Percentiles rank a stretch among this genome's conserved stretches.
phyloP scores from a whole-genome alignment of 129 eudicot genomes.

The Flaveria linearis region DNA sequence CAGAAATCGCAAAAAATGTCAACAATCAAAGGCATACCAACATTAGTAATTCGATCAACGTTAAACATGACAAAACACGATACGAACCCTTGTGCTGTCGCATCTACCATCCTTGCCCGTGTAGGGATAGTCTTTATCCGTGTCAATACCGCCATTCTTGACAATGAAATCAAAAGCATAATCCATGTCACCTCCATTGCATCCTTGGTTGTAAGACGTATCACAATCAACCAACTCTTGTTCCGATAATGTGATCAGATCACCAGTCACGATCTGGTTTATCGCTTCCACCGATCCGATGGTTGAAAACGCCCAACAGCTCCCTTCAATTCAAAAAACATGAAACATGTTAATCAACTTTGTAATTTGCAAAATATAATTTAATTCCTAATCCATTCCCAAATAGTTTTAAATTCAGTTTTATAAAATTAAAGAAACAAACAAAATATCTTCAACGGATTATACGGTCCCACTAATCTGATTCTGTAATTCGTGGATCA shows the following conservation, averaged over 20 bases:
- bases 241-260: slow-evolving; percentile 51
- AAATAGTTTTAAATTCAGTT: neutral
- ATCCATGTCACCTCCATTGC: slow-evolving; percentile 58
- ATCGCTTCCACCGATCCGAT: slow-evolving; percentile 55
- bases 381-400: neutral
- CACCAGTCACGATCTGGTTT: slow-evolving; percentile 55
- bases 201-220: slow-evolving; percentile 51
- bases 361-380: neutral
- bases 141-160: slow-evolving; percentile 55
- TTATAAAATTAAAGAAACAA: neutral
- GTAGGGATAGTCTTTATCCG: slow-evolving; percentile 53
- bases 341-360: neutral
- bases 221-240: slow-evolving; percentile 66
- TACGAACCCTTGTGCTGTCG: slow-evolving; percentile 46
- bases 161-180: slow-evolving; percentile 56
- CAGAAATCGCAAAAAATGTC: neutral
- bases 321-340: slow-evolving; percentile 43
- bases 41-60: neutral
- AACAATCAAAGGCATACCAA: slow-evolving; percentile 23
- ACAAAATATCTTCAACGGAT: neutral
- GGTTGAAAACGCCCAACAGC: slow-evolving; percentile 69
- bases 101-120: slow-evolving; percentile 50
- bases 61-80: neutral
- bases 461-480: slow-evolving; percentile 13
- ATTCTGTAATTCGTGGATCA: slow-evolving; percentile 4